These are phyloP conservation scores for Trichaptum fuscoviolaceum DNA, from an alignment of 768 basidiomycete genomes.

Conservation along the genomic window DNA sequence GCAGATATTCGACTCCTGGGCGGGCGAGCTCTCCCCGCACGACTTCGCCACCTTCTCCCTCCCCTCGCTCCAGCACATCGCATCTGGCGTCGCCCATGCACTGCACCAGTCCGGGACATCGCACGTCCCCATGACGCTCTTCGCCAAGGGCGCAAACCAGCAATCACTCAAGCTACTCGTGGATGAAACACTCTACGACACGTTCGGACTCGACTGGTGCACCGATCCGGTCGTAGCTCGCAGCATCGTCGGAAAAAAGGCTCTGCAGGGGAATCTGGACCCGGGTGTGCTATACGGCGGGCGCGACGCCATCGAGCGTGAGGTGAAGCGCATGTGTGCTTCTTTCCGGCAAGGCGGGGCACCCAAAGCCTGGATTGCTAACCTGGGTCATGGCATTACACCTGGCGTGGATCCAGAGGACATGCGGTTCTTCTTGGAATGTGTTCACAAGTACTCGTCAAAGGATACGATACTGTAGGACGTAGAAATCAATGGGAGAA, in stretches of 20 bases:
- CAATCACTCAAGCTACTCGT: conserved; percentile 58
- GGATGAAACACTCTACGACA: conserved; percentile 70
- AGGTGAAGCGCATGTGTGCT: conserved; percentile 77
- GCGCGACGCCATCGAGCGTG: conserved; percentile 74
- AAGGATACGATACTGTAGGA: not conserved
- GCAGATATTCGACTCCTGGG: conserved; percentile 98
- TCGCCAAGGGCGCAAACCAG: conserved; percentile 87
- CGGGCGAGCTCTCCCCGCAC: conserved; percentile 83
- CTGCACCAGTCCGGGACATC: conserved; percentile 52
- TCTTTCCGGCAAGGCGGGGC: conserved; percentile 60
- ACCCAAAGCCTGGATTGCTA: conserved; percentile 86
- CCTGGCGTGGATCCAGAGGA: conserved; percentile 95
- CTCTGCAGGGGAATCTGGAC: conserved; percentile 92
- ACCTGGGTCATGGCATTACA: conserved; percentile 96
- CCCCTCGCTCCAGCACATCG: conserved; percentile 72
- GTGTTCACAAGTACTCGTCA: conserved; percentile 76
- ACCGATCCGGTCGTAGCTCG: conserved; percentile 73
- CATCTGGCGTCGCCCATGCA: conserved; percentile 54
- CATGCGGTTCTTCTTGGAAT: conserved; percentile 85
- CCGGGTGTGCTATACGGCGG: conserved; percentile 85
- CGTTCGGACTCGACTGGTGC: conserved; percentile 89
- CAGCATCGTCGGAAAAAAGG: conserved; percentile 51
- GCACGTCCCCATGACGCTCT: conserved; percentile 78
- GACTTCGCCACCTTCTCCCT: conserved; percentile 84
- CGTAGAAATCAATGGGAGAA: too few species aligned